Evolutionary conservation across 495 filamentous ascomycete species (phyloP).

Genomic region (Podospora tetraspora): DNA sequence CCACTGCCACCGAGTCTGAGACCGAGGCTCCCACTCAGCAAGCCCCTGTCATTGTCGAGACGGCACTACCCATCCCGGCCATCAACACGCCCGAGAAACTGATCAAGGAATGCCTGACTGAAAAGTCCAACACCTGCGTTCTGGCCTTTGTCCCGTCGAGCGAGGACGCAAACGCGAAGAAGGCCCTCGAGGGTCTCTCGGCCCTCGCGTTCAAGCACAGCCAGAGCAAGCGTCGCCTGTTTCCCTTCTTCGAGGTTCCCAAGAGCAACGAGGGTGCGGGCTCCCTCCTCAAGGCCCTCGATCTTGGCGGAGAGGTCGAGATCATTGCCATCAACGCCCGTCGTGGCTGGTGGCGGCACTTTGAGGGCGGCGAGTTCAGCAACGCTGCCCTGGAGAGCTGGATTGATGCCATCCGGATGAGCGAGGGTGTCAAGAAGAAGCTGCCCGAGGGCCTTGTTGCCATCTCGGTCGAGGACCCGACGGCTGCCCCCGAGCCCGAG

Average conservation of each 20-base stretch:
- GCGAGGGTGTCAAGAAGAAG: conserved; percentile 76
- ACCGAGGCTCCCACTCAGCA: conserved; percentile 33
- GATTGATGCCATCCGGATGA: conserved; percentile 82
- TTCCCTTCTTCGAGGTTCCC: conserved; percentile 79
- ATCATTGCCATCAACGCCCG: conserved; percentile 79
- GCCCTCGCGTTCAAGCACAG: conserved; percentile 70
- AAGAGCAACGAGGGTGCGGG: conserved; percentile 52
- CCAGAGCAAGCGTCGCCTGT: conserved; percentile 58
- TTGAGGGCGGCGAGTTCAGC: conserved; percentile 52
- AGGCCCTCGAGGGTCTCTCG: conserved; percentile 62
- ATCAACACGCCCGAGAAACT: conserved; percentile 51
- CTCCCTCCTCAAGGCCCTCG: conserved; percentile 55
- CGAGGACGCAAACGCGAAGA: conserved; percentile 47
- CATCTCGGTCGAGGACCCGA: conserved; percentile 47
- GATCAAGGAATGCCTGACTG: conserved; percentile 62
- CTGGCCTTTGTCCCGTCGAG: conserved; percentile 66
- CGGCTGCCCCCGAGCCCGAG: conserved; percentile 36
- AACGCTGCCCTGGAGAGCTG: conserved; percentile 65
- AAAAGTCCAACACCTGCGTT: conserved; percentile 78
- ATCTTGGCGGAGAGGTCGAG: conserved; percentile 53
- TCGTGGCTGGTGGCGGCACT: conserved; percentile 78
- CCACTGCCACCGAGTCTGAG: conserved; percentile 33
- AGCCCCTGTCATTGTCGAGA: conserved; percentile 44
- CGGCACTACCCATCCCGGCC: conserved; percentile 48
- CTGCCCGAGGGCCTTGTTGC: conserved; percentile 69